These are phyloP conservation scores for Mycena olivaceomarginata DNA, from an alignment of 768 basidiomycete species.

Conservation along the genomic window DNA sequence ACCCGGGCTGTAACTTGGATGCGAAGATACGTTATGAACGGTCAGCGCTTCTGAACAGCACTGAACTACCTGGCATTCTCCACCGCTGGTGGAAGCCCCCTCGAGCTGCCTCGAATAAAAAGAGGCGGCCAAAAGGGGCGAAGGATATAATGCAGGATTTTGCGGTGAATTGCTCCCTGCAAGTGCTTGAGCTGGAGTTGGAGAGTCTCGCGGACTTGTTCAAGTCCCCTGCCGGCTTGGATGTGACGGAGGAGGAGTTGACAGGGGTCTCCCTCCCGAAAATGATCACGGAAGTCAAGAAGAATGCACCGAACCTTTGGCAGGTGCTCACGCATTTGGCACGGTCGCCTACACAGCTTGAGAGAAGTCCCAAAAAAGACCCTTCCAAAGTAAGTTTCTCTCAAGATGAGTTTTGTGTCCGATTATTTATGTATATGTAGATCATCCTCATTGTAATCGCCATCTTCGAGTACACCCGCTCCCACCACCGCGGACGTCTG, in stretches of 20 bases:
- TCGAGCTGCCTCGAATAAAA: not conserved
- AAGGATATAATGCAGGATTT: not conserved
- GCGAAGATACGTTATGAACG: not conserved
- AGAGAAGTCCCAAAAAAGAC: too few relatives aligned
- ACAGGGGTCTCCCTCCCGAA: conserved; percentile 2
- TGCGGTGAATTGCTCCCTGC: not conserved
- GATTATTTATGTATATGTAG: not conserved
- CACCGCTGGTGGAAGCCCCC: not conserved
- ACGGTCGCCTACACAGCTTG: too few relatives aligned
- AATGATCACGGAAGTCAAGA: not conserved
- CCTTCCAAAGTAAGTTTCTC: too few relatives aligned
- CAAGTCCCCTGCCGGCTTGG: conserved; percentile 3
- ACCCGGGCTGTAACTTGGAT: not conserved
- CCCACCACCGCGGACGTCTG: conserved; percentile 36
- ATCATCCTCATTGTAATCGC: conserved; percentile 10
- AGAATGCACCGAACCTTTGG: too few relatives aligned
- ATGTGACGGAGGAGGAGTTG: conserved; percentile 17
- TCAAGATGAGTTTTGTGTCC: not conserved
- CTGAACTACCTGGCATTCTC: not conserved
- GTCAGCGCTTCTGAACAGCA: not conserved
- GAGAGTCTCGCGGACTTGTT: conserved; percentile 4
- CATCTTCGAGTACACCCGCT: conserved; percentile 13
- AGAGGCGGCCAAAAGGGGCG: not conserved
- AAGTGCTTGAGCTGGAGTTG: conserved; percentile 2
- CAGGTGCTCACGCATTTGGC: too few relatives aligned